These are phyloP conservation scores for Calvatia gigantea DNA, from an alignment of 768 basidiomycete species.

Conservation along the genomic window DNA sequence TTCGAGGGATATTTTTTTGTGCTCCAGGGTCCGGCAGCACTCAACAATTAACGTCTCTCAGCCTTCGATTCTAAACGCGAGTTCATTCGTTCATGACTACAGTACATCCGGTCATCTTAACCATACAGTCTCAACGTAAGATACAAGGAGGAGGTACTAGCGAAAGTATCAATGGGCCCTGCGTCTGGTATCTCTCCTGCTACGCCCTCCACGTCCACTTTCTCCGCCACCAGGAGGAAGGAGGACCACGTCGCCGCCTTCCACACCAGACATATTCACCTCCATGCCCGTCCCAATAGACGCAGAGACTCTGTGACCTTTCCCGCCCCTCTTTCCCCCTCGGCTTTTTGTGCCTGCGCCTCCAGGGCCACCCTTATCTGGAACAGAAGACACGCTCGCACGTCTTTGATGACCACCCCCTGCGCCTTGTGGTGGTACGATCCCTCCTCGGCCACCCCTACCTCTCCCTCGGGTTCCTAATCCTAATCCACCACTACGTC, in stretches of 20 bases:
- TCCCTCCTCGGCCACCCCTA: slow-evolving; percentile 4
- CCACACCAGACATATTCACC: neutral
- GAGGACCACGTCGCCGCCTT: slow-evolving; percentile 4
- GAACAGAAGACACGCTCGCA: neutral
- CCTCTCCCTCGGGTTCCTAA: slow-evolving; percentile 13
- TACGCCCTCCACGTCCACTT: slow-evolving; percentile 14
- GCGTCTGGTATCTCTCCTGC: slow-evolving; percentile 2
- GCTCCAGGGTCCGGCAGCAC: neutral
- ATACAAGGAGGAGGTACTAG: neutral
- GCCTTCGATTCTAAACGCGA: neutral
- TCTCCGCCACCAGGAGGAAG: slow-evolving; percentile 8
- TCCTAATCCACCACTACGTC: slow-evolving; percentile 20
- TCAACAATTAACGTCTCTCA: neutral
- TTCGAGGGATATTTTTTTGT: neutral
- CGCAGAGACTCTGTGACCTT: neutral
- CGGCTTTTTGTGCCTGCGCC: neutral
- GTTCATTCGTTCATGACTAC: neutral
- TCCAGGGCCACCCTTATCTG: neutral
- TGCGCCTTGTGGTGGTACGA: slow-evolving; percentile 6
- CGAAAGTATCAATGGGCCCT: neutral
- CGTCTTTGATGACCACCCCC: slow-evolving; percentile 13
- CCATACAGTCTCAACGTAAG: neutral
- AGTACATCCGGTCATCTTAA: neutral
- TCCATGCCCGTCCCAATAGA: neutral
- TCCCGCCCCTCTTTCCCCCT: slow-evolving; percentile 7